phyloP scores from a whole-genome alignment of 2,329 filamentous ascomycete genomes.

The Acarospora socialis region DNA sequence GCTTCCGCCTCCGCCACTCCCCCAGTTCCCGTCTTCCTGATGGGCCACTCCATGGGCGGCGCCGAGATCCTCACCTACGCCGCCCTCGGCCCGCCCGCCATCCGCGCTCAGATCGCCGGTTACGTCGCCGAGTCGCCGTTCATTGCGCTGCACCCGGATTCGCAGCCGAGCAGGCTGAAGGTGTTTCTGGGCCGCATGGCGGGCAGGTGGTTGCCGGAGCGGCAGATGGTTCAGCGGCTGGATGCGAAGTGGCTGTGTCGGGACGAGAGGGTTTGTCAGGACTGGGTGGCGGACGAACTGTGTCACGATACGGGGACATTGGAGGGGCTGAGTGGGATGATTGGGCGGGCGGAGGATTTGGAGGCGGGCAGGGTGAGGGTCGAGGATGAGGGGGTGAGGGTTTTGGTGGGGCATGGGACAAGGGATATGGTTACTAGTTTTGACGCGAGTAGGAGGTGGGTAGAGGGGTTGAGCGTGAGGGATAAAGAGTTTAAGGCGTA shows the following conservation, averaged over 20 bases:
- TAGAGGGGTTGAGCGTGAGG: constrained; percentile 40
- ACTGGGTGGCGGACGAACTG: constrained; percentile 51
- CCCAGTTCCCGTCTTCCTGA: constrained; percentile 56
- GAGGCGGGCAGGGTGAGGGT: constrained; percentile 37
- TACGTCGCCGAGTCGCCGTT: constrained; percentile 69
- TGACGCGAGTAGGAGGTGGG: constrained; percentile 49
- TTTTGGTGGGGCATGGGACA: constrained; percentile 69
- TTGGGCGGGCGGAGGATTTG: constrained; percentile 56
- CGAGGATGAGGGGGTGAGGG: constrained; percentile 35
- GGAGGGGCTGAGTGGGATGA: constrained; percentile 61
- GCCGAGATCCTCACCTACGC: constrained; percentile 55
- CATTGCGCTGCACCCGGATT: constrained; percentile 53
- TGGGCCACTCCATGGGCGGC: constrained; percentile 88
- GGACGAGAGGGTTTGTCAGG: constrained; percentile 48
- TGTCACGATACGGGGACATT: constrained; percentile 75
- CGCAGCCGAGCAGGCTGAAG: constrained; percentile 48
- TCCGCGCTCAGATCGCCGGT: constrained; percentile 51
- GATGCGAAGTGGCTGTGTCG: constrained; percentile 51
- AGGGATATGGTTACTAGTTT: constrained; percentile 55
- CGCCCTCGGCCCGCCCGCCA: constrained; percentile 30
- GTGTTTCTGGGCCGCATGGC: constrained; percentile 54
- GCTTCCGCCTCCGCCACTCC: constrained; percentile 22
- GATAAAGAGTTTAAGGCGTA: constrained; percentile 63
- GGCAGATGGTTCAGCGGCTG: constrained; percentile 53
- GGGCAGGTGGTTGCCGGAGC: constrained; percentile 50